phyloP scores from a whole-genome alignment of 1,139 yeast species.

The Saccharomyces hybrid region DNA sequence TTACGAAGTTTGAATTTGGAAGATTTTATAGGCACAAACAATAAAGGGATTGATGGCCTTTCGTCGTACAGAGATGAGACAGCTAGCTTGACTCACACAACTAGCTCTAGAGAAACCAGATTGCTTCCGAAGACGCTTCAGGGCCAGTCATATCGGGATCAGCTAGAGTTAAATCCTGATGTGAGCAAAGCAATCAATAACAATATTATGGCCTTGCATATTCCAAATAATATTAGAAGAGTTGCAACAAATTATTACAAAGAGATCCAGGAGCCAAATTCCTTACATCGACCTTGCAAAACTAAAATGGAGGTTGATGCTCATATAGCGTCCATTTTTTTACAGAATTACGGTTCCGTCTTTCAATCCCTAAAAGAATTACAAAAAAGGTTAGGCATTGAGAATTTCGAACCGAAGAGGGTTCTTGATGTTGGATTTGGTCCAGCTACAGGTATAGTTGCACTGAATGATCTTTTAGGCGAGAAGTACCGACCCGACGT shows the following conservation, averaged over 20 bases:
- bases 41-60: constrained; percentile 24
- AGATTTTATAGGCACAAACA: constrained; percentile 17
- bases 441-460: constrained; percentile 89
- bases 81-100: constrained; percentile 25
- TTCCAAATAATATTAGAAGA: constrained; percentile 50
- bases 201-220: constrained; percentile 46
- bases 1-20: neutral
- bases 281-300: constrained; percentile 44
- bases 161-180: constrained; percentile 43
- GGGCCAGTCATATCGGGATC: constrained; percentile 22
- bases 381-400: constrained; percentile 42
- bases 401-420: constrained; percentile 52
- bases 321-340: constrained; percentile 73
- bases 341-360: constrained; percentile 74
- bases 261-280: constrained; percentile 40
- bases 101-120: constrained; percentile 25
- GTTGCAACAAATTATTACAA: constrained; percentile 49
- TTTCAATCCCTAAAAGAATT: constrained; percentile 64
- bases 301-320: constrained; percentile 67
- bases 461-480: constrained; percentile 76
- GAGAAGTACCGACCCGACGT: constrained; percentile 49
- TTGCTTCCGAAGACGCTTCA: constrained; percentile 34
- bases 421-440: constrained; percentile 83
- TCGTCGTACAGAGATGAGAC: constrained; percentile 24
- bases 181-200: constrained; percentile 51